A percentile compares a stretch with the other conserved stretches of the same genome.
These are phyloP conservation scores for Calendula officinalis DNA, from an alignment of 129 eudicot genomes.

Conservation along the genomic window DNA sequence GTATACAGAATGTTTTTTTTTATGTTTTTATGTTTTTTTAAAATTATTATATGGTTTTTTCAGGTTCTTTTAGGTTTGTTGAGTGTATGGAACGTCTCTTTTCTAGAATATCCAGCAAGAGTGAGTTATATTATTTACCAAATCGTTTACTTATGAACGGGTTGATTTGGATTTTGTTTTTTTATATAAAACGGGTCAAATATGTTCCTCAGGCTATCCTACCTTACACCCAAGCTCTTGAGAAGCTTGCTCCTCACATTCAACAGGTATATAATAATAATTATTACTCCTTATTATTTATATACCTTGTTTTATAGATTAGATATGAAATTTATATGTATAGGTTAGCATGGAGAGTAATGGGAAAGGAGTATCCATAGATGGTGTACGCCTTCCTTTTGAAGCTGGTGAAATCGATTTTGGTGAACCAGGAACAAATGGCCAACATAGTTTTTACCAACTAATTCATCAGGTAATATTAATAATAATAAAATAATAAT, in stretches of 20 bases:
- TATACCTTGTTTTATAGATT: conserved; percentile 3
- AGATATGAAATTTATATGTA: conserved; percentile 5
- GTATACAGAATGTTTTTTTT: conserved; percentile 6
- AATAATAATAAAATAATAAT: neutral
- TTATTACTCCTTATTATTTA: conserved; percentile 20
- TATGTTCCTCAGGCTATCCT: conserved; percentile 70
- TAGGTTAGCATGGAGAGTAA: conserved; percentile 99
- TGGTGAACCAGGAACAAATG: conserved; percentile 99
- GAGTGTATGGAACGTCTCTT: conserved; percentile 97
- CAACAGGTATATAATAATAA: conserved; percentile 59
- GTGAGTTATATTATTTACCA: conserved; percentile 45
- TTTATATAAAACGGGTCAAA: neutral
- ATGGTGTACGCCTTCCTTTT: conserved; percentile 86
- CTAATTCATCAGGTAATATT: conserved; percentile 88
- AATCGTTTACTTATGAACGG: neutral
- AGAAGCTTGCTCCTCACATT: conserved; percentile 93
- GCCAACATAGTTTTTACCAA: conserved; percentile 99
- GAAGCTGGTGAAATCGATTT: conserved; percentile 98
- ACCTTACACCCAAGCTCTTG: conserved; percentile 95
- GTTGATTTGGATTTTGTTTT: neutral
- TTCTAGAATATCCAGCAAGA: conserved; percentile 97
- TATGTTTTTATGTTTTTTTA: conserved; percentile 1
- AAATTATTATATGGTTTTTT: conserved; percentile 14
- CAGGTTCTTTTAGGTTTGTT: conserved; percentile 97
- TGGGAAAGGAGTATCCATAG: conserved; percentile 97